Conservation (phyloP, 306 rosid genomes). For the apple (Malus domestica) region DNA sequence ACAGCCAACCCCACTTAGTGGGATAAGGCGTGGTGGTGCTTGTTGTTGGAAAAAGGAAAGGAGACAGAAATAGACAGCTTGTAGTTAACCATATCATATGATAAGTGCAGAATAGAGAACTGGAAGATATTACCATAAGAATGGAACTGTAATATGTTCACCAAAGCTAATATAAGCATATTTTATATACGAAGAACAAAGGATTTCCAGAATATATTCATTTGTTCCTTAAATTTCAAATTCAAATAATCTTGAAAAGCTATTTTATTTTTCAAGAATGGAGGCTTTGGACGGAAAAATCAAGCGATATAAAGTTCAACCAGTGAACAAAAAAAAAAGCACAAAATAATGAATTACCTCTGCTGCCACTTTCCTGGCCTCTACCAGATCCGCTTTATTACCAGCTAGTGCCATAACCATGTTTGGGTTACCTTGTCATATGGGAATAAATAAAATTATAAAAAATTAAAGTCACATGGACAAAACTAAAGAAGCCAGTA, state of each 20-base stretch:
- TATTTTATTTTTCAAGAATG: not conserved
- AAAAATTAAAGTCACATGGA: not conserved
- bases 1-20: too few relatives aligned
- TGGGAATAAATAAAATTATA: not conserved
- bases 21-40: too few relatives aligned
- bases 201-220: not conserved
- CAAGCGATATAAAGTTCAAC: not conserved
- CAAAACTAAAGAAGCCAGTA: not conserved
- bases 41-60: not conserved
- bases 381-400: constrained; percentile 50
- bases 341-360: constrained; percentile 34
- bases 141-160: not conserved
- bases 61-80: not conserved
- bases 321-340: not conserved
- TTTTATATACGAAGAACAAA: not conserved
- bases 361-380: constrained; percentile 42
- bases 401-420: constrained; percentile 70
- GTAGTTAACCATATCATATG: not conserved
- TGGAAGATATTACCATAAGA: not conserved
- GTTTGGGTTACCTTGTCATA: constrained; percentile 42
- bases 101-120: not conserved
- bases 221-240: not conserved
- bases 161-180: not conserved
- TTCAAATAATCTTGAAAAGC: not conserved
- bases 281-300: not conserved